Base-by-base conservation (phyloP, 257 asterid genomes). In the Jasminum sambac region DNA sequence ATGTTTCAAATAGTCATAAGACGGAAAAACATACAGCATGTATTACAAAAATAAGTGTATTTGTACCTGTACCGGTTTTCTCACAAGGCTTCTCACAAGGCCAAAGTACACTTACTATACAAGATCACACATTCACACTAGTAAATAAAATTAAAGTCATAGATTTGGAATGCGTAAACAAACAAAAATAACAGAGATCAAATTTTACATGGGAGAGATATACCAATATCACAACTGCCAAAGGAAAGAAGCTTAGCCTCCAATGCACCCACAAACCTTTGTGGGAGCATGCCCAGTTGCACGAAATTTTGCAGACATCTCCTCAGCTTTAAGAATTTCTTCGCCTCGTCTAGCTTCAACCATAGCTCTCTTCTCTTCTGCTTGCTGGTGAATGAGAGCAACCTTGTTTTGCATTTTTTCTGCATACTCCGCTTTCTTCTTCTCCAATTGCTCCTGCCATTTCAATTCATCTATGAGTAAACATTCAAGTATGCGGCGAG, bases 351-450 rank as follows among this genome's bases (percentile, higher is more conserved):
- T 79, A 16, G 91, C 86, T 17, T 85, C 85, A 25, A 86, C 88
- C 81, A 68, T 67, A 44, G 96, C 95, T 52, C 85, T 84, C 79
- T 87, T 87, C 84, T 92, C 95, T 48, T 88, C 96, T 3, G 98
- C 96, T 57, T 79, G 82, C 78, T 87, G 87, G 81, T 92, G 95
- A 52, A 92, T 43, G 12, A 70, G 43, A 59, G 95, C 92, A 21
- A 84, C 84, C 77, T 85, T 87, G 88, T 92, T 90, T 26, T 62
- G 83, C 79, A 86, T 76, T 63, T 76, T 85, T 66, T 90, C 96
- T 8, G 80, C 95, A 44, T 88, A 84, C 68, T 78, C 87, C 60
- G 89, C 98, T 76, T 87, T 92, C 86, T 92, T 85, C 78, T 79
- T 84, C 81, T 85, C 87, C 69, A 88, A 24, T 63, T 80, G 68